A percentile compares a stretch with the other conserved stretches of the same genome.
Conservation (phyloP, 78 protist genomes). For the Speleostelium caveatum region DNA sequence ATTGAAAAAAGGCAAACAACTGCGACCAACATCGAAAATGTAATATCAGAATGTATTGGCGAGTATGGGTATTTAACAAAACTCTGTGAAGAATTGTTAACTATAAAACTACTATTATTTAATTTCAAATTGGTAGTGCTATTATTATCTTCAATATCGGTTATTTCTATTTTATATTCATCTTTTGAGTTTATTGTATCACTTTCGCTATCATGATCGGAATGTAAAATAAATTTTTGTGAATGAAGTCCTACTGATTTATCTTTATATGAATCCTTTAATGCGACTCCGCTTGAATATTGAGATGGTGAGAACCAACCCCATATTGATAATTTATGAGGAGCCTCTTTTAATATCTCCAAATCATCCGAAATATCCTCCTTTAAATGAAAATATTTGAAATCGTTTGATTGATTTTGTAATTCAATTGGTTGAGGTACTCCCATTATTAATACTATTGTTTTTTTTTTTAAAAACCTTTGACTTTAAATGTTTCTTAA, state of each 20-base stretch:
- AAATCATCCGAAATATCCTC: not conserved
- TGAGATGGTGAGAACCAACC: slow-evolving; percentile 53
- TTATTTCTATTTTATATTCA: slow-evolving; percentile 26
- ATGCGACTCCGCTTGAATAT: not conserved
- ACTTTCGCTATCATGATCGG: not conserved
- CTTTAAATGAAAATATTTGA: slow-evolving; percentile 41
- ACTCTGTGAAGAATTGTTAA: not conserved
- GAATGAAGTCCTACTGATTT: slow-evolving; percentile 6
- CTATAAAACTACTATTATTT: slow-evolving; percentile 2
- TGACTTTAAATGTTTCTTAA: not conserved
- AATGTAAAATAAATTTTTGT: not conserved
- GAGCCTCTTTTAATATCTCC: not conserved
- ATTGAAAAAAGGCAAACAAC: slow-evolving; percentile 58
- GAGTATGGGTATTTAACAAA: slow-evolving; percentile 50
- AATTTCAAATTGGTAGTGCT: not conserved
- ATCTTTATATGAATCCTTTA: not conserved
- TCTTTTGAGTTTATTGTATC: slow-evolving; percentile 9
- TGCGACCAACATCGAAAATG: slow-evolving; percentile 25
- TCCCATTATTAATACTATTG: slow-evolving; percentile 28
- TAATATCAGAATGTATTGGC: slow-evolving; percentile 42
- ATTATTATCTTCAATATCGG: not conserved
- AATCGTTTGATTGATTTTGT: slow-evolving; percentile 19
- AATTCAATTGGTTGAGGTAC: slow-evolving; percentile 56
- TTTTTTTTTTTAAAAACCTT: not conserved
- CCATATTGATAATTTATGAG: slow-evolving; percentile 30